Evolutionary conservation across 306 rosid species (phyloP), one percentile per base, ranked within the genome.

Genomic region (Cicer bijugum): DNA sequence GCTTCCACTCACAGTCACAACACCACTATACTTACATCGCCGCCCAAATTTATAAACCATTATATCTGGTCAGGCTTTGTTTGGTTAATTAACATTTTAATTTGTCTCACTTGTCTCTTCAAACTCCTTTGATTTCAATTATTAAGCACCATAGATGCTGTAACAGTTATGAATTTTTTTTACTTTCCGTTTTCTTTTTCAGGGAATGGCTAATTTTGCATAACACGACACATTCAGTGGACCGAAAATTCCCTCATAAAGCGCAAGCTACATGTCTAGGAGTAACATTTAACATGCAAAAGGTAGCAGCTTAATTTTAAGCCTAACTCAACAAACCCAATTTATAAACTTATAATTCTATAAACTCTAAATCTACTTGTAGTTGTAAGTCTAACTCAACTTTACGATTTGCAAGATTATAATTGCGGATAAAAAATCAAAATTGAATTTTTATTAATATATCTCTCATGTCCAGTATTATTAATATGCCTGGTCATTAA

Each of bases 1-100:
- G 80, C 80, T 81, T 83, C 80, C 82, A 83, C 87, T 81, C 58
- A 57, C 71, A 79, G 81, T 48, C 62, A 62, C 74, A 15, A 68
- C 65, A 70, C 53, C 81, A 73, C 76, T 77, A 12, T 42, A 28
- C 55, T 58, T 44, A 16, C 61, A 17, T 56, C 71, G 53, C 82
- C 84, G 80, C 70, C 82, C 86, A 75, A 78, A 14, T 38, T 62
- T 63, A 44, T 59, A 59, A 12, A 35, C 66, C 86, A 82, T 79
- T 85, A 62, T 60, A 68, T 72, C 67, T 82, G 74, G 44, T 39
- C 57, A 74, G 37, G 65, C 20, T 82, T 82, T 82, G 19, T 8
- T 43, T 46, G 9, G 55, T 70, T 75, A 61, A 60, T 64, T 73
- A 28, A 16, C 64, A n/a, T 17, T 58, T 59, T 56, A 10, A 57